Evolutionary conservation across 352 stramenopile genomes (phyloP), one percentile per base, ranked within the genome.

Genomic region (Pythium aristosporum): DNA sequence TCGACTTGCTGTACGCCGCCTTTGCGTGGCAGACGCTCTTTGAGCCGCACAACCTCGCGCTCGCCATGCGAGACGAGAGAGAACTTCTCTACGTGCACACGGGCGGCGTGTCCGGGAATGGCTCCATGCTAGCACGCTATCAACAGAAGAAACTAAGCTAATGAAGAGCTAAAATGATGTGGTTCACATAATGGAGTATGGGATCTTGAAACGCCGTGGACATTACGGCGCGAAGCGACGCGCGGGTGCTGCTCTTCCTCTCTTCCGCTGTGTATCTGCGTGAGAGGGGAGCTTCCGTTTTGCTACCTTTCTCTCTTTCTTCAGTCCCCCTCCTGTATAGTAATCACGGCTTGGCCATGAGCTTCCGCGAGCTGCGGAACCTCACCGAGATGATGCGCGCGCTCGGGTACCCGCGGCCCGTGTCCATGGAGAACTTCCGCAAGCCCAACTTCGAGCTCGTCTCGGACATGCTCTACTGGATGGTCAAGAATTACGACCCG

Each of bases 371-470:
- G 71, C 74, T 93, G 64, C 82, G 87, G 54, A 92, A 98, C 76
- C 91, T 99, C 61, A 97, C 91, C 20, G 92, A 98, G 79, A 97
- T 98, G 72, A 97, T 99, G 94, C 85, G 91, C 12, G 85, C 89
- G 16, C 79, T 99, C 32, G 90, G 96, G 20, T 99, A 98, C 74
- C 94, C 93, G 21, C 87, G 91, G 0, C 84, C 82, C 0, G 75
- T 92, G 43, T 95, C 88, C 42, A 82, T 98, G 72, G 92, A 98
- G 57, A 98, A 98, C 75, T 99, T 99, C 64, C 88, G 94, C 43
- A 88, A 77, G 61, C 95, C 94, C n/a, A 98, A 99, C 78, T 99
- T 99, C 64, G 89, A 98, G 72, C 72, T 99, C 21, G 91, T 99
- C 13, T 96, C 96, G 20, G 92, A 98, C 72, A 72, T 98, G 65